phyloP scores from a whole-genome alignment of 768 basidiomycete species.

The Hygrocybe coccinea region DNA sequence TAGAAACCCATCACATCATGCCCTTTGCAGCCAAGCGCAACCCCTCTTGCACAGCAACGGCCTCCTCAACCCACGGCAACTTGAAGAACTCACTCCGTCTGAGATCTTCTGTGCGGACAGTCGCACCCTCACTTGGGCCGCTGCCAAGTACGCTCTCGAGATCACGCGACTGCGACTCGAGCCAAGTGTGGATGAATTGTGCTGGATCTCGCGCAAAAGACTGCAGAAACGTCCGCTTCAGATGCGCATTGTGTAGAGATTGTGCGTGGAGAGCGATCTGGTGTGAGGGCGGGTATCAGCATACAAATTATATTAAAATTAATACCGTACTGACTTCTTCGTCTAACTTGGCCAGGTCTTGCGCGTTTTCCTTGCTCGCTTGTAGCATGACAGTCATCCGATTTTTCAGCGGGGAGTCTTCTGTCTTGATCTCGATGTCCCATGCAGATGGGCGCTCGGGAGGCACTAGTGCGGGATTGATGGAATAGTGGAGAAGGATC shows the following conservation, averaged over 20 bases:
- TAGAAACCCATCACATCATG: slow-evolving; percentile 28
- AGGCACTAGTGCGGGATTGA: slow-evolving; percentile 57
- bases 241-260: slow-evolving; percentile 79
- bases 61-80: slow-evolving; percentile 88
- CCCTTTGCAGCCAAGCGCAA: slow-evolving; percentile 56
- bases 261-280: slow-evolving; percentile 83
- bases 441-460: slow-evolving; percentile 73
- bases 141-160: slow-evolving; percentile 85
- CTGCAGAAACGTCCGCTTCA: slow-evolving; percentile 81
- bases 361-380: slow-evolving; percentile 64
- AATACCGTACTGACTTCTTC: slow-evolving; percentile 63
- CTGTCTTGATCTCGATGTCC: slow-evolving; percentile 86
- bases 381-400: slow-evolving; percentile 70
- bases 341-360: slow-evolving; percentile 68
- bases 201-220: slow-evolving; percentile 77
- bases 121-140: slow-evolving; percentile 73
- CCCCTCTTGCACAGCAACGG: slow-evolving; percentile 82
- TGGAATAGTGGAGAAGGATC: slow-evolving; percentile 68
- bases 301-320: slow-evolving; percentile 23
- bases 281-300: neutral
- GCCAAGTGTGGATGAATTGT: slow-evolving; percentile 82
- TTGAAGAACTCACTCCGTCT: slow-evolving; percentile 86
- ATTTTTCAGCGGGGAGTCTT: slow-evolving; percentile 68
- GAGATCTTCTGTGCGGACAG: slow-evolving; percentile 83
- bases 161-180: slow-evolving; percentile 89